phyloP scores from a whole-genome alignment of 805 yeast species.

The Metschnikowia peoriensis region DNA sequence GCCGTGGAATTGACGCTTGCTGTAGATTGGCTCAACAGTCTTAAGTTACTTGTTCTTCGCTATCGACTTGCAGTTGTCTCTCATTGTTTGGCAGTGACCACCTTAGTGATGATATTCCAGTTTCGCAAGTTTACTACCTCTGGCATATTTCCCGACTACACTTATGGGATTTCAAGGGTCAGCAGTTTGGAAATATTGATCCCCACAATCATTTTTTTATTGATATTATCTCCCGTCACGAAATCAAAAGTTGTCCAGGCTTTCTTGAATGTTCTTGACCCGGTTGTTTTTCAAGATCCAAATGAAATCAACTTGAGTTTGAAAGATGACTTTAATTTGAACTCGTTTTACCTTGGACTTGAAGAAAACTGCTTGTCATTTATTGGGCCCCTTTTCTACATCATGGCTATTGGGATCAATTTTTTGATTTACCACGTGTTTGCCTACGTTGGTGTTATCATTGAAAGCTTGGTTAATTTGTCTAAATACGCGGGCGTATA shows the following conservation, averaged over 20 bases:
- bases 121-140: conserved; percentile 32
- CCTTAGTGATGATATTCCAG: conserved; percentile 55
- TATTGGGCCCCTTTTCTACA: conserved; percentile 56
- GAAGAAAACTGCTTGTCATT: conserved; percentile 55
- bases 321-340: conserved; percentile 35
- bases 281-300: conserved; percentile 48
- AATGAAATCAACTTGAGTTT: conserved; percentile 42
- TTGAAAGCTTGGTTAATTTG: conserved; percentile 1
- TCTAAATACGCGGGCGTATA: neutral
- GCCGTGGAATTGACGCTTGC: conserved; percentile 38
- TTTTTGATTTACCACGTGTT: conserved; percentile 30
- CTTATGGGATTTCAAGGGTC: conserved; percentile 36
- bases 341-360: conserved; percentile 67
- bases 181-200: conserved; percentile 21
- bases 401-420: conserved; percentile 46
- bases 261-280: conserved; percentile 48
- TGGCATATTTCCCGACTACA: conserved; percentile 30
- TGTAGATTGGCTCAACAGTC: conserved; percentile 56
- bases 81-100: conserved; percentile 61
- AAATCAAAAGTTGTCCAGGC: conserved; percentile 34
- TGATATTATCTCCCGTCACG: conserved; percentile 39
- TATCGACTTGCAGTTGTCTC: conserved; percentile 75
- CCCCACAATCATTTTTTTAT: conserved; percentile 22
- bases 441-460: conserved; percentile 14
- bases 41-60: conserved; percentile 68